phyloP scores from a whole-genome alignment of 441 rosid species.

The Manihot esculenta region DNA sequence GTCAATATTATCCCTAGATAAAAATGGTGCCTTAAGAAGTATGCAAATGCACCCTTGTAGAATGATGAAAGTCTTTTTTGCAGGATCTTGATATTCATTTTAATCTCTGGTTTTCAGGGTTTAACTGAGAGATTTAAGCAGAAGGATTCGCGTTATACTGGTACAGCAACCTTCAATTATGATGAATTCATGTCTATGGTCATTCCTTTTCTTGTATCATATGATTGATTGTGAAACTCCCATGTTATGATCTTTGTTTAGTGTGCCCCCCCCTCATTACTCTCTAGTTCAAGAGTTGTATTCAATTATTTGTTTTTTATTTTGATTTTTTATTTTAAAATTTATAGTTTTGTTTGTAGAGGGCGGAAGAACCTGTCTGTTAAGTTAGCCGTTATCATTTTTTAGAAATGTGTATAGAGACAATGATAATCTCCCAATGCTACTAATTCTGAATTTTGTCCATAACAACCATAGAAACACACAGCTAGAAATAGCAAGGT shows the following conservation, averaged over 20 bases:
- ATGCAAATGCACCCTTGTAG: not conserved
- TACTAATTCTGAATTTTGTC: not conserved
- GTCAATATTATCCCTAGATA: not conserved
- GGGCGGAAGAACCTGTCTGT: not conserved
- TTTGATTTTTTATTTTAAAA: not conserved
- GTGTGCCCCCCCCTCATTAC: not conserved
- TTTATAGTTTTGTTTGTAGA: not conserved
- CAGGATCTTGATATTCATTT: not conserved
- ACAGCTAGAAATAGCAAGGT: too few species aligned
- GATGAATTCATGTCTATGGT: constrained; percentile 56
- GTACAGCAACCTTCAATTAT: constrained; percentile 50
- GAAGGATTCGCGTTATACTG: constrained; percentile 48
- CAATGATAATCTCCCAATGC: not conserved
- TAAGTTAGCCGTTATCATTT: not conserved
- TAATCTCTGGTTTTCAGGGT: constrained; percentile 42
- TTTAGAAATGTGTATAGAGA: not conserved
- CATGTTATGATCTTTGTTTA: not conserved
- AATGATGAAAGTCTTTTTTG: not conserved
- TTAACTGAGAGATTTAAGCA: constrained; percentile 66
- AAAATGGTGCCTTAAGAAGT: not conserved
- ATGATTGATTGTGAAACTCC: constrained; percentile 32
- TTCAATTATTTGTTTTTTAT: not conserved
- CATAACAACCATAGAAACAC: not conserved
- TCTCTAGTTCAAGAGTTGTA: not conserved
- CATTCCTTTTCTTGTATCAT: constrained; percentile 55